phyloP scores from a whole-genome alignment of 345 rosid genomes.

The Eucalyptus camaldulensis region DNA sequence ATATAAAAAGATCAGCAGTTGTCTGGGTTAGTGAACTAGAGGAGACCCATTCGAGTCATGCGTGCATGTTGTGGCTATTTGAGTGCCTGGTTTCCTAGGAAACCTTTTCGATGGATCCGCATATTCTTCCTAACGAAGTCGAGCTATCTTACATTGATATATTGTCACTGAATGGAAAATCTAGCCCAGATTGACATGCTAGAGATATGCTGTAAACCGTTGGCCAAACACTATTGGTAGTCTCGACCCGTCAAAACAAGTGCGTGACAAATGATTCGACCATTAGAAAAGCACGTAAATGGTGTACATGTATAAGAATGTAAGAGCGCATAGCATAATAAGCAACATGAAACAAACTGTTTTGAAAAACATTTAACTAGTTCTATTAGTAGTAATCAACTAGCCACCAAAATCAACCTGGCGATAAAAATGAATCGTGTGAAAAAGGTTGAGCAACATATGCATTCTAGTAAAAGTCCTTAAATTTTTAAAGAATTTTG shows the following conservation, averaged over 20 bases:
- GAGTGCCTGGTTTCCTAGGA: not conserved
- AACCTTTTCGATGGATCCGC: not conserved
- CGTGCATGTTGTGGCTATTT: not conserved
- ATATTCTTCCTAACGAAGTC: not conserved
- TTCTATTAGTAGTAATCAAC: not conserved
- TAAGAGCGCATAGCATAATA: not conserved
- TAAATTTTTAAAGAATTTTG: not conserved
- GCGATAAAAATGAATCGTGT: not conserved
- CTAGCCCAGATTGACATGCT: not conserved
- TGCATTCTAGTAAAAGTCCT: not conserved
- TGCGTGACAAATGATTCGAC: not conserved
- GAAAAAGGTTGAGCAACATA: not conserved
- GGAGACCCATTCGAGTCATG: not conserved
- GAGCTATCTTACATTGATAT: too few species aligned
- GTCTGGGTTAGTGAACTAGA: not conserved
- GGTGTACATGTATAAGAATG: not conserved
- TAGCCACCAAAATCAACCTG: not conserved
- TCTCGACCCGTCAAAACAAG: not conserved
- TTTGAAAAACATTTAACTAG: not conserved
- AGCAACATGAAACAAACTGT: not conserved
- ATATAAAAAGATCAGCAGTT: not conserved
- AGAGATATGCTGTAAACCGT: not conserved
- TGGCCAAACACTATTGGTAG: not conserved
- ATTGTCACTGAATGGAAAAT: not conserved
- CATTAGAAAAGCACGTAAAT: not conserved